These are phyloP conservation scores for Aurinia saxatilis DNA, from an alignment of 345 rosid species.

Conservation along the genomic window DNA sequence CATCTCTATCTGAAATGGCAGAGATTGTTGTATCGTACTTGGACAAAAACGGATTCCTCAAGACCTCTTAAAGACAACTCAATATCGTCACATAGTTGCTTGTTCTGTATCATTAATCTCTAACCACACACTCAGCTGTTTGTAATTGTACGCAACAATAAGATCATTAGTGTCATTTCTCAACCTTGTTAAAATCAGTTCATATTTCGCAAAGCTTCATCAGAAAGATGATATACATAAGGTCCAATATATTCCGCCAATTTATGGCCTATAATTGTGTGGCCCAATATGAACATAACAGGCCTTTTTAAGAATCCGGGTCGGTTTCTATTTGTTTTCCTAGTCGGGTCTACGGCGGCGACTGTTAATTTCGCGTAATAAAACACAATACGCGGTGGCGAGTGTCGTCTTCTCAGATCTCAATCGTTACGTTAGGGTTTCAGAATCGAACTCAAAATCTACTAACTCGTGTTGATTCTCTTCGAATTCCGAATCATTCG, in stretches of 20 bases:
- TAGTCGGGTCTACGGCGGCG: conserved; percentile 10
- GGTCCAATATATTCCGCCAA: too few species aligned
- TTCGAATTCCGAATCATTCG: not conserved
- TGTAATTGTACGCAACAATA: not conserved
- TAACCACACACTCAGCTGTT: not conserved
- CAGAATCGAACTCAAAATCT: not conserved
- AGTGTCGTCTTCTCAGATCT: conserved; percentile 5
- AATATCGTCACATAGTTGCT: not conserved
- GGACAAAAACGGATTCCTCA: conserved; percentile 58
- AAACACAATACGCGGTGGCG: conserved; percentile 14
- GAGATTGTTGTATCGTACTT: conserved; percentile 57
- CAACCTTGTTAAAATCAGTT: too few species aligned
- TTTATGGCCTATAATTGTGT: too few species aligned
- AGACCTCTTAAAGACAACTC: conserved; percentile 28
- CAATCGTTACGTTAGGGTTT: not conserved
- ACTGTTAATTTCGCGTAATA: not conserved
- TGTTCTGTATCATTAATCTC: not conserved
- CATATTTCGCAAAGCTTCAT: not conserved
- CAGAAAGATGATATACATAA: too few species aligned
- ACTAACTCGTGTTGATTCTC: too few species aligned
- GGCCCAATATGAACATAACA: not conserved
- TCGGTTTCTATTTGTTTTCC: not conserved
- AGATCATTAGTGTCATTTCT: too few species aligned
- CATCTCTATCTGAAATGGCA: conserved; percentile 58
- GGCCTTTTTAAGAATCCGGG: not conserved